Conservation (phyloP, 2,329 filamentous ascomycete species). For the Verticillium dahliae region DNA sequence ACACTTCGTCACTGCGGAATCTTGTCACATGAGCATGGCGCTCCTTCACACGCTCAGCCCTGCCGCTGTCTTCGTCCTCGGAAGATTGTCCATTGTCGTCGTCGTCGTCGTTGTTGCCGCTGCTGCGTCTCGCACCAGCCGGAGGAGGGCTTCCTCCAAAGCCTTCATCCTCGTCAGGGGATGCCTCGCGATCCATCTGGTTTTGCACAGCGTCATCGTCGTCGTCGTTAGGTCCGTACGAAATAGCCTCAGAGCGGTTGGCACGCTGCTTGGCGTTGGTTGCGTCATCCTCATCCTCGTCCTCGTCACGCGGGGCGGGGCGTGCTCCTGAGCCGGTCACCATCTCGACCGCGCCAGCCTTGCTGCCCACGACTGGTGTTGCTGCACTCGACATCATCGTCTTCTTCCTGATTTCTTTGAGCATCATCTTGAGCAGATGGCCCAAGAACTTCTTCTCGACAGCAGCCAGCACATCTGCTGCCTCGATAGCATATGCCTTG, state of each 20-base stretch:
- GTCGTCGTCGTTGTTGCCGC: constrained; percentile 23
- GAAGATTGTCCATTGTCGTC: constrained; percentile 26
- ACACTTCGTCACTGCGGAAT: constrained; percentile 73
- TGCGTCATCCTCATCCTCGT: constrained; percentile 68
- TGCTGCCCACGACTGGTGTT: constrained; percentile 64
- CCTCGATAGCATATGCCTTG: constrained; percentile 75
- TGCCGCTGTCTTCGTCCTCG: constrained; percentile 24
- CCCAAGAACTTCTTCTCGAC: constrained; percentile 78
- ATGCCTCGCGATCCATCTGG: constrained; percentile 52
- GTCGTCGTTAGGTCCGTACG: constrained; percentile 89
- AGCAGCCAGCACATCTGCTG: constrained; percentile 69
- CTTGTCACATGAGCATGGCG: constrained; percentile 60
- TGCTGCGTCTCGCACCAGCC: constrained; percentile 10
- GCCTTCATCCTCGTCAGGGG: constrained; percentile 44
- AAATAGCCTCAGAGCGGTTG: constrained; percentile 75
- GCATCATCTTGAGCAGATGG: constrained; percentile 62
- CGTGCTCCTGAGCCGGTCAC: constrained; percentile 24
- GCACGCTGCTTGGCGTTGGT: constrained; percentile 67
- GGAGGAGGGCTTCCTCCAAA: constrained; percentile 42
- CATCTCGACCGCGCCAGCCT: constrained; percentile 46
- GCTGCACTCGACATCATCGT: constrained; percentile 58
- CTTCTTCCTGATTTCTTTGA: constrained; percentile 80
- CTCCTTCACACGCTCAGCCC: constrained; percentile 58
- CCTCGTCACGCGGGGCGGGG: constrained; percentile 46
- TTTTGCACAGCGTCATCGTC: constrained; percentile 73